Evolutionary conservation across 164 flowering plant genomes (phyloP).

Genomic region (Liquidambar formosana): DNA sequence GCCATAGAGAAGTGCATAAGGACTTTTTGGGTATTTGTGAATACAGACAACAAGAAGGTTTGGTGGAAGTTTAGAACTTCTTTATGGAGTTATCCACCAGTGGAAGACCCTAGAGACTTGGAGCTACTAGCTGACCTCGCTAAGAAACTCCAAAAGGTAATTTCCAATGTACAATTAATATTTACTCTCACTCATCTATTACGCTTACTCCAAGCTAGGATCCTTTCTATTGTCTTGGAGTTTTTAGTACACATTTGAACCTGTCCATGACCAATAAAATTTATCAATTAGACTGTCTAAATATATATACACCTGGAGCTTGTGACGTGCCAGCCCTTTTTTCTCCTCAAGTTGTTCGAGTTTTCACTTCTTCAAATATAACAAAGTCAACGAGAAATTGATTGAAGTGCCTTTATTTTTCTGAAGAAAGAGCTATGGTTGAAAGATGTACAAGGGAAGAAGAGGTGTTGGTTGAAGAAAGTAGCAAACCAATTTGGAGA

Average conservation of each 20-base stretch:
- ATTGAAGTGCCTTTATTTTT: not conserved
- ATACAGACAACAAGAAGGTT: conserved; percentile 36
- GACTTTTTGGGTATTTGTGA: conserved; percentile 36
- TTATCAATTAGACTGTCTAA: too few species aligned
- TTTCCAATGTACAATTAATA: not conserved
- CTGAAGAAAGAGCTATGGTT: conserved; percentile 43
- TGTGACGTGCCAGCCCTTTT: too few species aligned
- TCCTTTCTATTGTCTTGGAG: too few species aligned
- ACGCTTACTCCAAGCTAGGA: too few species aligned
- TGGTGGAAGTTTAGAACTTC: conserved; percentile 34
- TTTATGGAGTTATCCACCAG: conserved; percentile 30
- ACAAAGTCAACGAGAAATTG: not conserved
- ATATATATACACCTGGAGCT: too few species aligned
- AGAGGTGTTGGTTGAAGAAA: conserved; percentile 44
- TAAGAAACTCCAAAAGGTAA: conserved; percentile 41
- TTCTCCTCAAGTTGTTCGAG: too few species aligned
- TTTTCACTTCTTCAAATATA: not conserved
- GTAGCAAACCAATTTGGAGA: conserved; percentile 20
- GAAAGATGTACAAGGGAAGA: conserved; percentile 39
- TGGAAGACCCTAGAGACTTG: conserved; percentile 59
- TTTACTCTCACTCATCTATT: too few species aligned
- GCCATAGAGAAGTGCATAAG: conserved; percentile 47
- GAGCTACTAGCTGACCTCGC: conserved; percentile 37
- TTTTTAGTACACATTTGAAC: too few species aligned
- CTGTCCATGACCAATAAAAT: too few species aligned